Evolutionary conservation across 305 asterid species (phyloP), one percentile per base, ranked within the genome.

Genomic region (Salvia sclarea): DNA sequence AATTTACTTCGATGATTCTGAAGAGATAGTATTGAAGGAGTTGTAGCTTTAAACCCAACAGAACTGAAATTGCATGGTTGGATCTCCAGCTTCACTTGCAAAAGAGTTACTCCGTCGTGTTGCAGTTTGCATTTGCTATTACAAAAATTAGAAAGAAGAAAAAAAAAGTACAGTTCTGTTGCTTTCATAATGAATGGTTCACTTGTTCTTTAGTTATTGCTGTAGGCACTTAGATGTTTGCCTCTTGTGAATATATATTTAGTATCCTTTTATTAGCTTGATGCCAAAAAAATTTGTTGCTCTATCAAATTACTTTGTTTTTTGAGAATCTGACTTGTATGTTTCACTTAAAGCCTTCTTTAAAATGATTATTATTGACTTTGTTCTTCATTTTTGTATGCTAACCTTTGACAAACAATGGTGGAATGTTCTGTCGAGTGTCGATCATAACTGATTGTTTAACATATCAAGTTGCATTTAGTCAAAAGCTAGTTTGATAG

Each of bases 401-500:
- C 66, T 38, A 40, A 58, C 37, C 38, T 16, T 11, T 41, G 12
- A 41, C 38, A 62, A 44, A 21, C 33, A 10, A 22, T 11, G 37
- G 54, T 30, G 35, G 22, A 45, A 52, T 22, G 31, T 21, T 47
- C 24, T 16, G 53, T 16, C 4, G n/a, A n/a, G n/a, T 0, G 24
- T 47, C 53, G 12, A 13, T n/a, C n/a, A n/a, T n/a, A n/a, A n/a
- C n/a, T n/a, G 61, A 54, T 22, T 8, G 21, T 4, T 3, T 7
- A 52, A 13, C 21, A 54, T 13, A 37, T 28, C 21, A 9, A 25
- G 40, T 12, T 12, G 28, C 30, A 52, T 56, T 33, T 58, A 33
- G 64, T 17, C 30, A 49, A 58, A 54, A 35, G 45, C 28, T 58
- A 16, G 30, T 37, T 17, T 58, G 48, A 58, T 35, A 37, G 47